Evolutionary conservation across 192 early-diverging fungal species (phyloP), one percentile per base, ranked within the genome.

Genomic region (Dissophora ornata): DNA sequence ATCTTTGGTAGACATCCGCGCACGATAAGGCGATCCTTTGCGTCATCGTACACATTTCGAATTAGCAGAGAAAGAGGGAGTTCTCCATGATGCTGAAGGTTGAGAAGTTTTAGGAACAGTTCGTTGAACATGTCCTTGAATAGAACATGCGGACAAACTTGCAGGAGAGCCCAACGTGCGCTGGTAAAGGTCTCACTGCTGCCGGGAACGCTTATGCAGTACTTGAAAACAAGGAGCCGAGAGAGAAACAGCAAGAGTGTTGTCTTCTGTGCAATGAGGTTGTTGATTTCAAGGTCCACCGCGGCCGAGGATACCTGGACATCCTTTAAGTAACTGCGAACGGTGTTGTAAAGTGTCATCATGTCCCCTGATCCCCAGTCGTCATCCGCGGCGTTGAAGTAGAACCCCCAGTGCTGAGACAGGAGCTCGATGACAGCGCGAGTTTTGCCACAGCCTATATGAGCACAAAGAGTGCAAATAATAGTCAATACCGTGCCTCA

Each of bases 371-470:
- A n/a, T n/a, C n/a, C n/a, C n/a, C n/a, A n/a, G n/a, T 62, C 60
- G 49, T 62, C 60, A 51, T 51, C 22, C 7, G 58, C 12, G 28
- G 60, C 60, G 28, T 62, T 62, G 48, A 62, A 62, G 48, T 62
- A 62, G 60, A 62, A 62, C 26, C 60, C 60, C 60, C 60, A 62
- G 48, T 62, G 60, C 25, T 62, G 60, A 22, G 60, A 62, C 4
- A 62, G 46, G 21, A 62, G 48, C 49, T n/a, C n/a, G n/a, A n/a
- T n/a, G n/a, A n/a, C n/a, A n/a, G n/a, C n/a, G n/a, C n/a, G n/a
- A n/a, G n/a, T 62, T 36, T 62, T 62, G 28, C 60, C 60, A 51
- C 60, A 62, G 22, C 60, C 60, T 47, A 21, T 47, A 15, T n/a
- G 28, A 29, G 38, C 57, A 6, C 57, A 32, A 40, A 60, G 21